A percentile compares a stretch with the other conserved stretches of the same genome.
Conservation (phyloP, 1,284 basidiomycete species). For the Ustilago loliicola region DNA sequence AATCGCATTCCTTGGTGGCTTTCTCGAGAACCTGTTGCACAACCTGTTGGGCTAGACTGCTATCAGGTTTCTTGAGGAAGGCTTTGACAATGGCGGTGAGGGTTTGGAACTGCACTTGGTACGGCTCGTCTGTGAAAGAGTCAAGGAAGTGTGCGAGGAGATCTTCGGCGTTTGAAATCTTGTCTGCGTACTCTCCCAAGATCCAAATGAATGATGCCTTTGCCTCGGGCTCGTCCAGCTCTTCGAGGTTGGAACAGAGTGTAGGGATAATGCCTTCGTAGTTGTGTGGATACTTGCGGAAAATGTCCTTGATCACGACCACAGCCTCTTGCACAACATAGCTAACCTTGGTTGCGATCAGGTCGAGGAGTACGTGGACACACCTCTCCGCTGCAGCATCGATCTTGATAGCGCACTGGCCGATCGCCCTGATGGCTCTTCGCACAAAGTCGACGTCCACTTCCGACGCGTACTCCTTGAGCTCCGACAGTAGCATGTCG, state of each 20-base stretch:
- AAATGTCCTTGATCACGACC: slow-evolving; percentile 99
- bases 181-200: slow-evolving; percentile 95
- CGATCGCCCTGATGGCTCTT: slow-evolving; percentile 92
- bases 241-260: slow-evolving; percentile 93
- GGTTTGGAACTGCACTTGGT: slow-evolving; percentile 94
- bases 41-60: slow-evolving; percentile 80
- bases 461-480: slow-evolving; percentile 98
- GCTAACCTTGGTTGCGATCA: slow-evolving; percentile 91
- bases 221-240: slow-evolving; percentile 96
- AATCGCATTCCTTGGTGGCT: slow-evolving; percentile 96
- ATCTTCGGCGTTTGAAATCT: slow-evolving; percentile 96
- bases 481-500: slow-evolving; percentile 90
- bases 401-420: slow-evolving; percentile 95
- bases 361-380: slow-evolving; percentile 89
- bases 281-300: slow-evolving; percentile 95
- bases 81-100: slow-evolving; percentile 96
- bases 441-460: slow-evolving; percentile 98
- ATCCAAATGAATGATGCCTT: slow-evolving; percentile 99
- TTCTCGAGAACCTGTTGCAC: slow-evolving; percentile 91
- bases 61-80: slow-evolving; percentile 93
- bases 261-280: slow-evolving; percentile 98
- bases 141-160: slow-evolving; percentile 90
- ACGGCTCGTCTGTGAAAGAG: slow-evolving; percentile 91
- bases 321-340: slow-evolving; percentile 99
- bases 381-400: slow-evolving; percentile 92